Conservation (phyloP, 176 grass and related monocot species). For the Microstegium vimineum region DNA sequence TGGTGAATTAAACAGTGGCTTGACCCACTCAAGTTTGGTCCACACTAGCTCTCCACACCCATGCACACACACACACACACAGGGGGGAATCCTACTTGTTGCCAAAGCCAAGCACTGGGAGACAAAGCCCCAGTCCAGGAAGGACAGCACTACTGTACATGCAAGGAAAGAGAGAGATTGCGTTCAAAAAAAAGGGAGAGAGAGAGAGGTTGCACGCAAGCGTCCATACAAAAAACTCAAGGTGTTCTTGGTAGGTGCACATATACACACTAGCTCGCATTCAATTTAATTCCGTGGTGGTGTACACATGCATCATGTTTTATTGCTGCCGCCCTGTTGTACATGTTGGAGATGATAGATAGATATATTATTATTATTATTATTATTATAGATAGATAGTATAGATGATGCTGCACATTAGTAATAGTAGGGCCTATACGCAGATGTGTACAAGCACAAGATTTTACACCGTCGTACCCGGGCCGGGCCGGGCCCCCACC, state of each 20-base stretch:
- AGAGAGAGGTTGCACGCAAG: background rate
- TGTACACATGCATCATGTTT: too few species aligned
- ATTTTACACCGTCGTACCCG: background rate
- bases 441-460: conserved; percentile 26
- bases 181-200: too few species aligned
- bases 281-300: background rate
- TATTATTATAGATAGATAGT: too few species aligned
- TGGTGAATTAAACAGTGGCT: background rate
- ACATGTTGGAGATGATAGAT: too few species aligned
- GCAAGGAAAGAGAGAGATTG: background rate
- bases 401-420: too few species aligned
- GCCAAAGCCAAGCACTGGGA: conserved; percentile 44
- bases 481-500: too few species aligned
- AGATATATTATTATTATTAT: too few species aligned
- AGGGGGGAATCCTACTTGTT: conserved; percentile 40
- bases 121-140: conserved; percentile 42
- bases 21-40: conserved; percentile 26
- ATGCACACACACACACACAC: background rate
- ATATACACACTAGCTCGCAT: background rate
- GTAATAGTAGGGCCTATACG: background rate
- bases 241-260: background rate
- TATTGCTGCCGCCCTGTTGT: too few species aligned
- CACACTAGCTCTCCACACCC: background rate
- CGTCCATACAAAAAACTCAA: conserved; percentile 22
- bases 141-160: conserved; percentile 19